Evolutionary conservation across 108 stramenopile species (phyloP), one percentile per base, ranked within the genome.

Genomic region (Parietichytrium sp.): DNA sequence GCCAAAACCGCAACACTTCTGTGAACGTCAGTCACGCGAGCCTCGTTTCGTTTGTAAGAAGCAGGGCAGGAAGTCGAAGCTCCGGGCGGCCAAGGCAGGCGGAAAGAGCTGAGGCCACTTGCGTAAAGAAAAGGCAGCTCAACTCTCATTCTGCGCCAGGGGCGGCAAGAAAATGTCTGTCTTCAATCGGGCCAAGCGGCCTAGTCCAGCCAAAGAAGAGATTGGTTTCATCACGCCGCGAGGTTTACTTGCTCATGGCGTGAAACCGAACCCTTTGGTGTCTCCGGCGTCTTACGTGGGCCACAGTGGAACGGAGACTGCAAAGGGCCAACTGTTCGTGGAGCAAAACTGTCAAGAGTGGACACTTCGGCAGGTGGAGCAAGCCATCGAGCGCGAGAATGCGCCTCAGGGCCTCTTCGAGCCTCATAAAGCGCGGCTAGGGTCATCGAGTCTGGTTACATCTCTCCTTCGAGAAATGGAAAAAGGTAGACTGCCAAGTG

Each of bases 181-280:
- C 42, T 72, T 72, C 20, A 42, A 72, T 33, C 36, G 61, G 45
- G 10, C 61, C 1, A 33, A 33, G 61, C 61, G 61, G 6, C 61
- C 61, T 6, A 42, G 45, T 25, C 45, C 38, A n/a, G 45, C 61
- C 13, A 42, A 45, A 10, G 61, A 72, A 72, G 61, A 42, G 16
- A 33, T 45, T 27, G 61, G 61, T 6, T 36, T 72, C 15, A 72
- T 72, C 61, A 72, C 61, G 10, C 61, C 38, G 3, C 61, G 36
- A n/a, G 61, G 61, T 6, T 42, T 72, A n/a, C 45, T 72, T 38
- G 61, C 61, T n/a, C 61, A 72, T 38, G 61, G 61, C 61, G 61
- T 72, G 15, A 33, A 72, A 25, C 45, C 61, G 29, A 72, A 72
- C 61, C 61, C 61, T 16, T 42, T 72, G 10, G 61, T 72, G 0